phyloP scores from a whole-genome alignment of 2,329 filamentous ascomycete species.

The Cladosporium sp. region DNA sequence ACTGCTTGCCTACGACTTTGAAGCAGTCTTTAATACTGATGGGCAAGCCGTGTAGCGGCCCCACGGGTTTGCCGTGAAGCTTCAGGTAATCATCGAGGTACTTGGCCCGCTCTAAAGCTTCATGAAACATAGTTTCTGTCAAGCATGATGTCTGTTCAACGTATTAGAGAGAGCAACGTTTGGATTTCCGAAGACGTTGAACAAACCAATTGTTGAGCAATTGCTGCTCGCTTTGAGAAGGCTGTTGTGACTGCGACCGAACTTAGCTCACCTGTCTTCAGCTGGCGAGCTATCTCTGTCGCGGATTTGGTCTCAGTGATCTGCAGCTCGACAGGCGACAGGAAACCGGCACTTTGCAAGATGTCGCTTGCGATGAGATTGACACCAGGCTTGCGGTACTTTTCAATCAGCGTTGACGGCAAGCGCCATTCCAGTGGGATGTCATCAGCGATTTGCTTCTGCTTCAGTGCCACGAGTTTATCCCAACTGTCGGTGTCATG shows the following conservation, averaged over 20 bases:
- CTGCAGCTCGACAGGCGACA: background rate
- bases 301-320: background rate
- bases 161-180: background rate
- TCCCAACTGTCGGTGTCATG: background rate
- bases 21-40: conserved; percentile 42
- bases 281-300: background rate
- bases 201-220: conserved; percentile 45
- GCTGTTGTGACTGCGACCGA: conserved; percentile 30
- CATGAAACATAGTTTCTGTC: conserved; percentile 43
- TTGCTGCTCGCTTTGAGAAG: conserved; percentile 51
- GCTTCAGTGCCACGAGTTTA: background rate
- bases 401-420: background rate
- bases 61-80: conserved; percentile 41
- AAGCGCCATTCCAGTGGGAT: background rate
- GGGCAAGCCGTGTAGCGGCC: conserved; percentile 49
- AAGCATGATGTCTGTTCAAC: conserved; percentile 43
- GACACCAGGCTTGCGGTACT: background rate
- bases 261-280: background rate
- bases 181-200: background rate
- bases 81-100: conserved; percentile 45
- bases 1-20: conserved; percentile 39
- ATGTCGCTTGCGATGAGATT: background rate
- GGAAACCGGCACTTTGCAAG: background rate
- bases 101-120: conserved; percentile 41
- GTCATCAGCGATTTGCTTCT: background rate